phyloP scores from a whole-genome alignment of 306 rosid species.

The Cyamopsis tetragonoloba region DNA sequence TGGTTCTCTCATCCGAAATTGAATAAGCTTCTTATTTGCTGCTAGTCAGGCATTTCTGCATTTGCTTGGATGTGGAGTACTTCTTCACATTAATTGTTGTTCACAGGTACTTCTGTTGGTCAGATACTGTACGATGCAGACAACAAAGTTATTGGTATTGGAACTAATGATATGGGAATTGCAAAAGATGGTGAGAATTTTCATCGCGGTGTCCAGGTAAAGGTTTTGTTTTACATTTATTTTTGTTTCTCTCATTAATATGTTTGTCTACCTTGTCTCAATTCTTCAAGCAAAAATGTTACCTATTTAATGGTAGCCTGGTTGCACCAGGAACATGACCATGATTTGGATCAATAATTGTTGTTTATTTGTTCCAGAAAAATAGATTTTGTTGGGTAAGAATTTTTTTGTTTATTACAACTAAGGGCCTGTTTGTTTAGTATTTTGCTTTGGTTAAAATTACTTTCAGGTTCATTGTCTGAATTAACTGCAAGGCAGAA shows the following conservation, averaged over 20 bases:
- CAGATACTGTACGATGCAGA: slow-evolving; percentile 78
- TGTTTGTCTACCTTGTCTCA: not conserved
- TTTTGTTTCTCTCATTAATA: slow-evolving; percentile 21
- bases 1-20: no score
- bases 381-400: no score
- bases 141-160: slow-evolving; percentile 67
- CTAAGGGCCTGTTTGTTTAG: no score
- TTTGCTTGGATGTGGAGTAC: slow-evolving; percentile 12
- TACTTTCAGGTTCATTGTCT: no score
- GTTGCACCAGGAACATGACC: slow-evolving; percentile 20
- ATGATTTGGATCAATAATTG: slow-evolving; percentile 8
- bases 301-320: not conserved
- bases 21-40: no score
- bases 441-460: no score
- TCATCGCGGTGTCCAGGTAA: slow-evolving; percentile 79
- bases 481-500: no score
- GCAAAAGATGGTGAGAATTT: slow-evolving; percentile 85
- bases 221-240: slow-evolving; percentile 54
- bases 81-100: slow-evolving; percentile 18
- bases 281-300: not conserved
- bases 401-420: no score
- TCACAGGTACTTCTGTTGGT: slow-evolving; percentile 10
- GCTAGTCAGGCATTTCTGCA: slow-evolving; percentile 75
- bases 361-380: no score
- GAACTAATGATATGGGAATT: slow-evolving; percentile 94